Evolutionary conservation across 2,329 filamentous ascomycete species (phyloP).

Genomic region (Claviceps purpurea): DNA sequence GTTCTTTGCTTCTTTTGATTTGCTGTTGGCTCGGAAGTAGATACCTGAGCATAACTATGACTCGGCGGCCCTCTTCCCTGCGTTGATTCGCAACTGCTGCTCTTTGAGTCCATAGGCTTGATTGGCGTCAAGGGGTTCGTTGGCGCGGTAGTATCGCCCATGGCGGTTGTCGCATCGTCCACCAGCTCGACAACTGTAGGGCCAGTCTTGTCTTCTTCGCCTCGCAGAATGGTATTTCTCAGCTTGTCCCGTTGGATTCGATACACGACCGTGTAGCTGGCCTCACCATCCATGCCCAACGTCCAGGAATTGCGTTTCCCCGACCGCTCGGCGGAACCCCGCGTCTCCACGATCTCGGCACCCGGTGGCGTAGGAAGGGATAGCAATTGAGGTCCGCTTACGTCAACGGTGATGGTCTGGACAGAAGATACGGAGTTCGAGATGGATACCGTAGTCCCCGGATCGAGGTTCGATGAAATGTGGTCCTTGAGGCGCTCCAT

Average conservation of each 20-base stretch:
- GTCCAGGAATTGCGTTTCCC: slow-evolving; percentile 3
- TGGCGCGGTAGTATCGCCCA: not conserved
- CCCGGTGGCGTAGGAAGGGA: slow-evolving; percentile 42
- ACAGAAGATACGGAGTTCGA: slow-evolving; percentile 45
- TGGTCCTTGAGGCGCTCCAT: slow-evolving; percentile 34
- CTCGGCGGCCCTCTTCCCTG: not conserved
- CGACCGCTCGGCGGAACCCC: slow-evolving; percentile 11
- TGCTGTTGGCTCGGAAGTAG: slow-evolving; percentile 11
- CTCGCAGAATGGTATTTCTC: slow-evolving; percentile 26
- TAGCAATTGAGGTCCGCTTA: slow-evolving; percentile 37
- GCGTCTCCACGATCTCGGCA: slow-evolving; percentile 43
- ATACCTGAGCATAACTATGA: not conserved
- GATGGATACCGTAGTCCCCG: slow-evolving; percentile 45
- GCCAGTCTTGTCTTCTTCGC: slow-evolving; percentile 16
- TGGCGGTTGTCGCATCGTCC: slow-evolving; percentile 11
- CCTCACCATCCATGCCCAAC: slow-evolving; percentile 12
- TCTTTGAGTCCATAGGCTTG: not conserved
- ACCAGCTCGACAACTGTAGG: slow-evolving; percentile 15
- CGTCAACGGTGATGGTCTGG: slow-evolving; percentile 51
- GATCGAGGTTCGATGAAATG: slow-evolving; percentile 40
- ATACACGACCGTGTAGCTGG: slow-evolving; percentile 45
- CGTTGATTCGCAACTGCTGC: not conserved
- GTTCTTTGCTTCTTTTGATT: slow-evolving; percentile 34
- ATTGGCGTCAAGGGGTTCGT: not conserved
- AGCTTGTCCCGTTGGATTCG: slow-evolving; percentile 40